These are phyloP conservation scores for Blastocystis sp. DNA, from an alignment of 352 stramenopile genomes.

Conservation along the genomic window DNA sequence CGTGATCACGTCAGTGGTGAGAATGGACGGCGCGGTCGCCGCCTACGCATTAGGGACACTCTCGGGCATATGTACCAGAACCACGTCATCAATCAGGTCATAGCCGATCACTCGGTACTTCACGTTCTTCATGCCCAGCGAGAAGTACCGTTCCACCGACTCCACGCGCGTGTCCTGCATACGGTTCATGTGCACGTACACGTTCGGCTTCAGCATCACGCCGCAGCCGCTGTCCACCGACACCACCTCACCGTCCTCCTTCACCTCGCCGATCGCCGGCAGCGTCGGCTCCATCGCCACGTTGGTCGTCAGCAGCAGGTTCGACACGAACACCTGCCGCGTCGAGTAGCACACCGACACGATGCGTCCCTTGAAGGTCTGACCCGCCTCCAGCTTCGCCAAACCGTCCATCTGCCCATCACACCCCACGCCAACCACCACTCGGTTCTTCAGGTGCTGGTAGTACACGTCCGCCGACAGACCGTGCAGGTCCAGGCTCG, in stretches of 20 bases:
- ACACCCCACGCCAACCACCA: background rate
- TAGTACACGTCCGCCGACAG: conserved; percentile 4
- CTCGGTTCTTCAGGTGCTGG: background rate
- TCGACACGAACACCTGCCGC: conserved; percentile 39
- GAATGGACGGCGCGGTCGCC: conserved; percentile 15
- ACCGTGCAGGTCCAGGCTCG: background rate
- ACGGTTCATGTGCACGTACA: conserved; percentile 6
- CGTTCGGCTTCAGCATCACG: conserved; percentile 28
- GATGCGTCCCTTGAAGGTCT: conserved; percentile 35
- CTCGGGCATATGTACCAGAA: background rate
- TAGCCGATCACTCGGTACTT: conserved; percentile 45
- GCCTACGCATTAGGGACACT: conserved; percentile 16
- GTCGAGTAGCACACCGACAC: conserved; percentile 11
- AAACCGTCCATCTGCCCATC: conserved; percentile 1
- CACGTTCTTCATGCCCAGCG: conserved; percentile 23
- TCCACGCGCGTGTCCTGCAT: background rate
- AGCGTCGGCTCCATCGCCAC: background rate
- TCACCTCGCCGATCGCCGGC: background rate
- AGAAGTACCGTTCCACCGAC: background rate
- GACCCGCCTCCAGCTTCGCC: background rate
- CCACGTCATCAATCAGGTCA: conserved; percentile 50
- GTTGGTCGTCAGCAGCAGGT: background rate
- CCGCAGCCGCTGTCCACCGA: background rate
- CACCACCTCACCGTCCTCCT: conserved; percentile 19
- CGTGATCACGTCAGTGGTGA: conserved; percentile 4